Base-by-base conservation (phyloP, 305 asterid genomes). In the Coffea humblotiana region DNA sequence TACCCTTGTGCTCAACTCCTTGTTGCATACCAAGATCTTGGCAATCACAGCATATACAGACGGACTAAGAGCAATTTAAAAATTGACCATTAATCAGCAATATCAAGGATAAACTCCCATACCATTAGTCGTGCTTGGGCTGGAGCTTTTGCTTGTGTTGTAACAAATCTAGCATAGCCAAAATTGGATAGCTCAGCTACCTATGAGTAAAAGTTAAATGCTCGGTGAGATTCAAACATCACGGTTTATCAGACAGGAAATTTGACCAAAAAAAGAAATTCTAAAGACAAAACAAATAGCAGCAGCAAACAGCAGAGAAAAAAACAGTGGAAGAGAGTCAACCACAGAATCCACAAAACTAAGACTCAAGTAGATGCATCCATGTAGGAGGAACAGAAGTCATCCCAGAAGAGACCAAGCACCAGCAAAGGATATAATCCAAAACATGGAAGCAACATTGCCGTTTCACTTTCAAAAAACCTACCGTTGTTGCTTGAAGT, bases 91-190 rank as follows among this genome's bases (percentile, higher is more conserved):
- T 70, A 27, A 70, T 70, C 75, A 78, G 10, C 32, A 72, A 74
- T 56, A 37, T 72, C 56, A 27, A 40, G 51, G 58, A 71, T 68
- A 77, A 47, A 66, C 71, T 72, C 76, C 11, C 88, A 60, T 89
- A 95, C 99, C 98, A 83, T 84, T 87, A 81, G 75, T 4, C 88
- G 89, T 49, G 82, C 84, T 90, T 86, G 96, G 71, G 90, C 86
- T 40, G 91, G 85, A 83, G 91, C 82, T 70, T 79, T 89, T 81
- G 90, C 86, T 88, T 92, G 94, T 32, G 88, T 83, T 78, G 94
- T 83, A 67, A 90, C 61, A 82, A 87, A 83, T 86, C 98, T 90
- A 79, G 82, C 76, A 83, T 63, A 78, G 81, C 83, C 83, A 81
- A 88, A 80, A 83, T 80, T 79, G 66, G 92, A 88, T 35, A 82